Evolutionary conservation across 768 basidiomycete species (phyloP).

Genomic region (Amanita jacksonii): DNA sequence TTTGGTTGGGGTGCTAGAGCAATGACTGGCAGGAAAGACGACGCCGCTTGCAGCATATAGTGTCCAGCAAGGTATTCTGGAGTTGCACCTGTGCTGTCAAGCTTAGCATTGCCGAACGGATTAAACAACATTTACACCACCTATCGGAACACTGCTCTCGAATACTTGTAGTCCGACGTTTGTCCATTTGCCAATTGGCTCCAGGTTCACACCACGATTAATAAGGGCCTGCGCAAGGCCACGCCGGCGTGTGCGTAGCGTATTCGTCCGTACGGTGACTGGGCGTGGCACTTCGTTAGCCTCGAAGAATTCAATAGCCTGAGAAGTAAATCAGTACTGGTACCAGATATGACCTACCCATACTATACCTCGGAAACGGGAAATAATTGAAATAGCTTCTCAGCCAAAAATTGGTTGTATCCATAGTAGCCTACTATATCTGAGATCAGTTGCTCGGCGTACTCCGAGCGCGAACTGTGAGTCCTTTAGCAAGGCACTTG

Average conservation of each 20-base stretch:
- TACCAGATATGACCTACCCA: background rate
- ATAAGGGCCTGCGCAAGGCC: constrained; percentile 92
- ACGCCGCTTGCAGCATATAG: constrained; percentile 99
- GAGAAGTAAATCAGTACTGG: constrained; percentile 8
- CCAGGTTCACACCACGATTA: constrained; percentile 93
- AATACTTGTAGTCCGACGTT: constrained; percentile 99
- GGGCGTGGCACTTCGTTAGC: constrained; percentile 93
- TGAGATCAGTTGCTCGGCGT: constrained; percentile 74
- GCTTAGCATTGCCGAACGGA: background rate
- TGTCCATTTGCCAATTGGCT: constrained; percentile 98
- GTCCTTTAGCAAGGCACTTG: constrained; percentile 7
- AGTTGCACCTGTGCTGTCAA: constrained; percentile 65
- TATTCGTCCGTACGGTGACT: constrained; percentile 97
- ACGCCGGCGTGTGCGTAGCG: constrained; percentile 83
- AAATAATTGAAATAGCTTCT: constrained; percentile 92
- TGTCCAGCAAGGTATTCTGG: constrained; percentile 98
- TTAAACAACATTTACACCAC: constrained; percentile 22
- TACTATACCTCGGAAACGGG: constrained; percentile 74
- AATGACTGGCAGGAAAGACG: constrained; percentile 98
- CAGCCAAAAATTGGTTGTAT: constrained; percentile 90
- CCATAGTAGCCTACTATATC: constrained; percentile 97
- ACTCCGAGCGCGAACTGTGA: constrained; percentile 78
- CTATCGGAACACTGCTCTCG: constrained; percentile 92
- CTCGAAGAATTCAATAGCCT: constrained; percentile 99
- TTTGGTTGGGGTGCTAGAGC: constrained; percentile 87